phyloP scores from a whole-genome alignment of 169 alveolate species.

The Eimeria tenella region DNA sequence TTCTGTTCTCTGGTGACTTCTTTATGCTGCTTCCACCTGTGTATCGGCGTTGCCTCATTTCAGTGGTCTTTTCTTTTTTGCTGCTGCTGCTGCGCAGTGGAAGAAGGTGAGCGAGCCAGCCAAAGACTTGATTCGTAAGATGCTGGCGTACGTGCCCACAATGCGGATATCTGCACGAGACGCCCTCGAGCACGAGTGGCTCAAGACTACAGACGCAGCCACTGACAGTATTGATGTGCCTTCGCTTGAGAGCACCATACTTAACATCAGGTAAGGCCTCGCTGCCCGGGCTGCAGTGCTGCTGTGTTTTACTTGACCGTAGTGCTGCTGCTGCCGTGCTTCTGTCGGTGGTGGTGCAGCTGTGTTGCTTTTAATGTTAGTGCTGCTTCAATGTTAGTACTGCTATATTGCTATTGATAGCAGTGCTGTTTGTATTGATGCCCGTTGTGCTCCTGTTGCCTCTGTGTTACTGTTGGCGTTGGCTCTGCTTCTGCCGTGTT shows the following conservation, averaged over 20 bases:
- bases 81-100: constrained; percentile 80
- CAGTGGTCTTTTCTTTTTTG: constrained; percentile 70
- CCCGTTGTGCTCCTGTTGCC: no score
- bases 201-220: constrained; percentile 86
- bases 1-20: no score
- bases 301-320: background rate
- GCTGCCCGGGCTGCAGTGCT: background rate
- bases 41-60: no score
- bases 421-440: no score
- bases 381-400: background rate
- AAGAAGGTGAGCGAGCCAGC: constrained; percentile 91
- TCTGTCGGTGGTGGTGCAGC: no score
- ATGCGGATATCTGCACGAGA: constrained; percentile 91
- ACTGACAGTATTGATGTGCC: constrained; percentile 86
- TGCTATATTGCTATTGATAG: no score
- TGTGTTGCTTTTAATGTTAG: background rate
- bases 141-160: constrained; percentile 91
- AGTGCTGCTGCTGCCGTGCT: background rate
- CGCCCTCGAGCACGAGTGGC: constrained; percentile 94
- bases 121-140: constrained; percentile 90
- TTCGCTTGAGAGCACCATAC: constrained; percentile 85
- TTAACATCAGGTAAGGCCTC: constrained; percentile 57
- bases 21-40: no score
- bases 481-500: no score
- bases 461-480: no score